Conservation (phyloP, 768 basidiomycete species). For the Lactifluus subvellereus region DNA sequence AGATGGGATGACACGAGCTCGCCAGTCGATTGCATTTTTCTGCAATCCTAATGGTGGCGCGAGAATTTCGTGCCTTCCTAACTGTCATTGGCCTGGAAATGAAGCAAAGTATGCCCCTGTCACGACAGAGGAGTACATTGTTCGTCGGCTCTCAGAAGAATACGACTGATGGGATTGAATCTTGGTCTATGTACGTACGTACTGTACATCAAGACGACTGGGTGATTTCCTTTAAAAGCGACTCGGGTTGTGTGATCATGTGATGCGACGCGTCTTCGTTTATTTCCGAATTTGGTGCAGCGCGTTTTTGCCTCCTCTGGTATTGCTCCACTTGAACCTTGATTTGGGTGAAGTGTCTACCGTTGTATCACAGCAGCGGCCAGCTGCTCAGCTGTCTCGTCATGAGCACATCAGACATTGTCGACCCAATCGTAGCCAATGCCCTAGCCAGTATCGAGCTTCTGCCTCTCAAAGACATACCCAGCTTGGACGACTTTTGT, state of each 20-base stretch:
- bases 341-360: background rate
- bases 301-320: background rate
- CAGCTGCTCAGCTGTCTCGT: background rate
- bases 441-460: slow-evolving; percentile 14
- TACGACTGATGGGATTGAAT: slow-evolving; percentile 31
- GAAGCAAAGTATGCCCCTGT: slow-evolving; percentile 62
- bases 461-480: slow-evolving; percentile 14
- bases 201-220: too few species aligned
- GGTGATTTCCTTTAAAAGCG: too few species aligned
- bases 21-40: slow-evolving; percentile 84
- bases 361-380: background rate
- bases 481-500: slow-evolving; percentile 46
- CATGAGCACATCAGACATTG: slow-evolving; percentile 1
- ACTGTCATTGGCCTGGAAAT: slow-evolving; percentile 46
- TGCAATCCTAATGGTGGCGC: slow-evolving; percentile 75
- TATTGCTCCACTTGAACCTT: background rate
- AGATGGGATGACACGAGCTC: slow-evolving; percentile 52
- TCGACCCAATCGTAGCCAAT: slow-evolving; percentile 4
- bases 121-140: slow-evolving; percentile 71
- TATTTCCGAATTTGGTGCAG: slow-evolving; percentile 2
- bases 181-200: background rate
- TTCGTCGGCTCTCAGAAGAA: slow-evolving; percentile 58
- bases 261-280: slow-evolving; percentile 25
- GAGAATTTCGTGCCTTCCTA: slow-evolving; percentile 65
- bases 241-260: slow-evolving; percentile 6